Evolutionary conservation across 2,329 filamentous ascomycete species (phyloP), one percentile per base, ranked within the genome.

Genomic region (Simplicillium aogashimaense): DNA sequence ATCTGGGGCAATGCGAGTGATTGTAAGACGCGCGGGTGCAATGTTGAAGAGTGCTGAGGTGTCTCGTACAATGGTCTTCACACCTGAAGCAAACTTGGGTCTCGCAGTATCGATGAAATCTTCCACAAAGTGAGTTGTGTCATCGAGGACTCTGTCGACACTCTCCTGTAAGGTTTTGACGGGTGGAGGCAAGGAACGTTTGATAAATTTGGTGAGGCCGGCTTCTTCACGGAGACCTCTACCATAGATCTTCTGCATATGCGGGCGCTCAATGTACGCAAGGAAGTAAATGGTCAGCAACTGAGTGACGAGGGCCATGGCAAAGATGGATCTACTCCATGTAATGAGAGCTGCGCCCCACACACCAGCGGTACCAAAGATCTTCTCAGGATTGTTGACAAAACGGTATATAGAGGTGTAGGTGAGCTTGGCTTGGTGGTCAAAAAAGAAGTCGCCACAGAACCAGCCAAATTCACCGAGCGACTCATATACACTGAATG

Each of bases 381-480:
- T 81, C 42, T 90, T 83, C 61, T 98, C 92, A 0, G 92, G 92
- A 55, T 97, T 98, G 66, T 98, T 98, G 49, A 98, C 70, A 64
- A 94, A 98, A 36, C 92, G 87, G 61, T 98, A 98, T 53, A 98
- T 98, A 46, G 90, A 94, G 50, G 84, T 88, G 63, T 98, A 98
- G 1, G 86, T 97, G 45, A 97, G 72, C 63, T 79, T 94, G 11
- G 83, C 82, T 10, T 81, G 78, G 35, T 86, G 83, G 45, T 95
- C 87, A 57, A 92, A 95, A 71, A 98, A 97, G 69, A 97, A 98
- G 58, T 98, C 92, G 14, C 92, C 92, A 55, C 89, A 97, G 69
- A 97, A 97, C 90, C 90, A 98, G 52, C 92, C 92, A 54, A 97
- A 98, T 56, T 98, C 92, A 42, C 92, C 92, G 0, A 98, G 77